Conservation (phyloP, 768 basidiomycete genomes). For the Strobilomyces confusus region DNA sequence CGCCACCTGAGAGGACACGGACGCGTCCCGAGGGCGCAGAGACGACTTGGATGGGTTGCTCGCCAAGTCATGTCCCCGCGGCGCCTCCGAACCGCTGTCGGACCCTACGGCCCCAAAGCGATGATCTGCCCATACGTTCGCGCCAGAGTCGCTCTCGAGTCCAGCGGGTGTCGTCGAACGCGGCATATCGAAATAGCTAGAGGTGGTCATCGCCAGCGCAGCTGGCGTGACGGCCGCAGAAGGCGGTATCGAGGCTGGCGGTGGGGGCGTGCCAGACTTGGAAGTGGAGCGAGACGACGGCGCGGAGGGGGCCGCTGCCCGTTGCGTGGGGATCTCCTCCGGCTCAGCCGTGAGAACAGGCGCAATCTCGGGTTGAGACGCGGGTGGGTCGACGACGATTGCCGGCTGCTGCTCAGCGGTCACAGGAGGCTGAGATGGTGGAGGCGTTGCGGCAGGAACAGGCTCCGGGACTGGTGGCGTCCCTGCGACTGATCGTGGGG, state of each 20-base stretch:
- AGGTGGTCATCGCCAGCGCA: background rate
- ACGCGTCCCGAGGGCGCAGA: slow-evolving; percentile 23
- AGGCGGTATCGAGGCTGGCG: slow-evolving; percentile 16
- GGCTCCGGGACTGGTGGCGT: slow-evolving; percentile 17
- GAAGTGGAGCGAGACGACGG: slow-evolving; percentile 15
- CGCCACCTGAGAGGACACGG: slow-evolving; percentile 20
- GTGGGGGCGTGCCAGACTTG: slow-evolving; percentile 17
- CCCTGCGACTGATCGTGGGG: slow-evolving; percentile 20
- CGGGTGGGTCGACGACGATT: slow-evolving; percentile 11
- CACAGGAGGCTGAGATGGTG: slow-evolving; percentile 12
- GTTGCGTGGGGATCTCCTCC: slow-evolving; percentile 30
- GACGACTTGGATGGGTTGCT: slow-evolving; percentile 24
- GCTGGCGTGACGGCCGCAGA: slow-evolving; percentile 25
- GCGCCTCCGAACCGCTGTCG: slow-evolving; percentile 19
- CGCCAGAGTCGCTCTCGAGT: slow-evolving; percentile 18
- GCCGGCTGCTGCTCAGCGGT: background rate
- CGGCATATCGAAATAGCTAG: slow-evolving; percentile 25
- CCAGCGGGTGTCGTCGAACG: slow-evolving; percentile 24
- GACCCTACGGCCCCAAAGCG: slow-evolving; percentile 7
- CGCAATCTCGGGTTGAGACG: slow-evolving; percentile 38
- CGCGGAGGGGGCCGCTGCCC: slow-evolving; percentile 5
- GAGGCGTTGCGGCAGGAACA: slow-evolving; percentile 9
- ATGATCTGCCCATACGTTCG: slow-evolving; percentile 30
- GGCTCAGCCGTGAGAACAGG: slow-evolving; percentile 48
- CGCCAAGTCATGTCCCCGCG: slow-evolving; percentile 17